Base-by-base conservation (phyloP, 169 alveolate genomes). In the Theileria parva region DNA sequence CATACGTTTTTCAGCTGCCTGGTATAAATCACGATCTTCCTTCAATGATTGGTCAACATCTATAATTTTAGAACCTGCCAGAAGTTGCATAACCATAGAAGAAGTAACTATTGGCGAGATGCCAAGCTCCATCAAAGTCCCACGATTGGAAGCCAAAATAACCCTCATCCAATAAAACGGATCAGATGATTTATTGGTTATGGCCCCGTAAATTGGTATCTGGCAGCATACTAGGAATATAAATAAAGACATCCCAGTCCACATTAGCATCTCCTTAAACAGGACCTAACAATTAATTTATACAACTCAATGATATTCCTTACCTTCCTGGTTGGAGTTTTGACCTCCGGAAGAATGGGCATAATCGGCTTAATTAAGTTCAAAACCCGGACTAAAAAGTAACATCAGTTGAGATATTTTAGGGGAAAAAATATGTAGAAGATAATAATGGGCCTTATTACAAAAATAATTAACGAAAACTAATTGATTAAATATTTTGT, bases 51-150 rank as follows among this genome's bases (percentile, higher is more conserved):
- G 98, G 92, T 98, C 99, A 23, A 98, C 99, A 63, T 97, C 99
- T 50, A 98, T 97, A 63, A 98, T 97, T 89, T 97, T 97, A 44
- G 99, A 96, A 37, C 99, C 99, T 11, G 99, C 99, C 32, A 98
- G 93, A 66, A 98, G 95, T 93, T 98, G 99, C 99, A 98, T 97
- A 73, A 98, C 98, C 99, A 98, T 98, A 53, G 99, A 97, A 53
- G 99, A 93, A 23, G 99, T 98, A 75, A 98, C 99, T 77, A 97
- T 98, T 15, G 99, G 99, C 37, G 99, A 95, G 77, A 97, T 98
- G 70, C 99, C 99, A 53, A 98, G 94, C 91, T 98, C 99, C 99
- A 98, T 98, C 34, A 98, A 93, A 0, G 99, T 97, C 28, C 99
- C 99, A 85, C 99, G 91, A 92, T 98, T 98, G 13, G 99, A 95